Conservation (phyloP, 768 basidiomycete genomes). For the Termitomyces sp. region DNA sequence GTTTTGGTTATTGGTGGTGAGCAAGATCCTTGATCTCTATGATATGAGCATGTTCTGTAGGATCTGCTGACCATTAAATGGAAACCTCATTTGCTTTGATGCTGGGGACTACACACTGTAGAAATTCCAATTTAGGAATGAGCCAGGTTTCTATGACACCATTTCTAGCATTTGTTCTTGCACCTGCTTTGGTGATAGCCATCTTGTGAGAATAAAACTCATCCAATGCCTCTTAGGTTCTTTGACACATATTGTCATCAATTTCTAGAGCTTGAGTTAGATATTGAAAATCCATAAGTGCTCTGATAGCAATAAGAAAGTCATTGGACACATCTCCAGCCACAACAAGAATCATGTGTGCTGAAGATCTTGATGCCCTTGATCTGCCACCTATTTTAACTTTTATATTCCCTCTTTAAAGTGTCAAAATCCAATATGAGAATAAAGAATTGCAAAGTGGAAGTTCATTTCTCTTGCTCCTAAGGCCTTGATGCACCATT, state of each 20-base stretch:
- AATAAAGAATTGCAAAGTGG: constrained; percentile 32
- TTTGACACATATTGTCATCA: constrained; percentile 11
- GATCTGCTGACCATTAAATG: constrained; percentile 31
- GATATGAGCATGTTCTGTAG: constrained; percentile 29
- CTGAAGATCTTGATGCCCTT: constrained; percentile 34
- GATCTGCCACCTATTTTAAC: constrained; percentile 38
- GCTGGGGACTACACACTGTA: constrained; percentile 27
- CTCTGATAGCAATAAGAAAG: constrained; percentile 29
- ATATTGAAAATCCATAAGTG: constrained; percentile 31
- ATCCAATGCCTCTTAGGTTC: constrained; percentile 17
- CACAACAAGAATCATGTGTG: constrained; percentile 29
- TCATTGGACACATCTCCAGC: constrained; percentile 24
- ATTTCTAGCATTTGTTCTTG: constrained; percentile 18
- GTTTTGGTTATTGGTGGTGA: constrained; percentile 26
- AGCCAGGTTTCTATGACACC: constrained; percentile 28
- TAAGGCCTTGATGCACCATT: constrained; percentile 33
- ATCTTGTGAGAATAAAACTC: constrained; percentile 34
- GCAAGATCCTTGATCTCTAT: constrained; percentile 28
- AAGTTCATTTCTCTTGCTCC: constrained; percentile 30
- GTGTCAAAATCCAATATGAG: constrained; percentile 29
- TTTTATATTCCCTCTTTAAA: constrained; percentile 34
- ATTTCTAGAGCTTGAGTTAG: constrained; percentile 25
- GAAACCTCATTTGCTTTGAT: constrained; percentile 24
- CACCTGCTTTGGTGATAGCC: constrained; percentile 25
- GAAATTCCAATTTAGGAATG: constrained; percentile 39